phyloP scores from a whole-genome alignment of 1,139 yeast species.

The Sugiyamaella sp. region DNA sequence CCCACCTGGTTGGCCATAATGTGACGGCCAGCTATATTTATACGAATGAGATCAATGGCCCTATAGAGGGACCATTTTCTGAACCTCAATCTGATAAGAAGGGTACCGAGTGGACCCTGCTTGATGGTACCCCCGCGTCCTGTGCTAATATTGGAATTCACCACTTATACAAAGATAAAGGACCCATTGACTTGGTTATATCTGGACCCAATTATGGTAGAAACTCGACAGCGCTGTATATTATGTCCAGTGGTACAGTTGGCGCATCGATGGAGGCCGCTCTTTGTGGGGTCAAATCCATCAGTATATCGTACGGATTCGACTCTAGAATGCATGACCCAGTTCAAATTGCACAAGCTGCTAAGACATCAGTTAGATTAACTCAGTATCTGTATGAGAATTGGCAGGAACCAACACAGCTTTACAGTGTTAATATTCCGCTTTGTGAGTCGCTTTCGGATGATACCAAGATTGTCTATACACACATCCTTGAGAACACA shows the following conservation, averaged over 20 bases:
- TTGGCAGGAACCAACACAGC: slow-evolving; percentile 63
- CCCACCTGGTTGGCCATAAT: slow-evolving; percentile 87
- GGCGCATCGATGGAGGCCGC: slow-evolving; percentile 98
- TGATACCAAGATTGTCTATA: slow-evolving; percentile 65
- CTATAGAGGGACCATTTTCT: slow-evolving; percentile 63
- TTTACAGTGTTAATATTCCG: slow-evolving; percentile 86
- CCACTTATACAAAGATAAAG: slow-evolving; percentile 59
- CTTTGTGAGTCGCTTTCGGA: slow-evolving; percentile 54
- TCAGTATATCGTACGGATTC: slow-evolving; percentile 86
- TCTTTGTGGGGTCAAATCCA: slow-evolving; percentile 70
- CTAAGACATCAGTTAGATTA: slow-evolving; percentile 64
- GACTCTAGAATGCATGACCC: slow-evolving; percentile 57
- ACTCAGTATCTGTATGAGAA: slow-evolving; percentile 58
- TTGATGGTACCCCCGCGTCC: slow-evolving; percentile 95
- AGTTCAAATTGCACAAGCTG: slow-evolving; percentile 62
- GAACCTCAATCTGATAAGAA: slow-evolving; percentile 34
- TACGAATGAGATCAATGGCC: slow-evolving; percentile 45
- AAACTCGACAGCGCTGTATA: slow-evolving; percentile 87
- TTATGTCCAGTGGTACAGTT: slow-evolving; percentile 92
- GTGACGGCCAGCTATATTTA: slow-evolving; percentile 65
- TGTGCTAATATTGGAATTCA: slow-evolving; percentile 90
- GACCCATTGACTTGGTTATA: slow-evolving; percentile 78
- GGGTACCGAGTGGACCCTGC: slow-evolving; percentile 72
- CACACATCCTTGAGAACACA: slow-evolving; percentile 75
- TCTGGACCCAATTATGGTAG: slow-evolving; percentile 97